A percentile compares a stretch with the other conserved stretches of the same genome.
Evolutionary conservation across 2,329 filamentous ascomycete genomes (phyloP).

Genomic region (Pseudogymnoascus sp.): DNA sequence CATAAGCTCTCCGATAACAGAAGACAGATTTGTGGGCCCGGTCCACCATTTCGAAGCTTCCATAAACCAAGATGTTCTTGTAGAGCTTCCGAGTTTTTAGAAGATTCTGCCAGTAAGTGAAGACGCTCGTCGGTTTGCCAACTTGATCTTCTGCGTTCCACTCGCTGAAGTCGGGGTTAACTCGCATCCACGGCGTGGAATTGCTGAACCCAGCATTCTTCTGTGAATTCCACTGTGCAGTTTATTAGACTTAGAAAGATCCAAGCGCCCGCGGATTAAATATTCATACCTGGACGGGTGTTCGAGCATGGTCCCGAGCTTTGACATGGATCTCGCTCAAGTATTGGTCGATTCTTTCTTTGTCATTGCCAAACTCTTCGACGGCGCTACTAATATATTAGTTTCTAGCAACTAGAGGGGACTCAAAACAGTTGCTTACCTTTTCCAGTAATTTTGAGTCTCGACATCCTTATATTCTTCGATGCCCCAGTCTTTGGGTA

Average conservation of each 20-base stretch:
- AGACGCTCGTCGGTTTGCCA: conserved; percentile 42
- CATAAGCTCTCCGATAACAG: conserved; percentile 41
- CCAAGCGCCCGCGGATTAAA: conserved; percentile 8
- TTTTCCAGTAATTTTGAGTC: conserved; percentile 43
- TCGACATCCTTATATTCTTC: conserved; percentile 65
- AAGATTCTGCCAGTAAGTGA: conserved; percentile 54
- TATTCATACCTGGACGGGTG: conserved; percentile 44
- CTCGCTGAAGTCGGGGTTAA: conserved; percentile 54
- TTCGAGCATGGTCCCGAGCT: conserved; percentile 62
- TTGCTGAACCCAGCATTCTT: conserved; percentile 59
- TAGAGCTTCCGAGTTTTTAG: conserved; percentile 53
- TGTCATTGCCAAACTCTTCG: conserved; percentile 29
- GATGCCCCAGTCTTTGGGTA: conserved; percentile 50
- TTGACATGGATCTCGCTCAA: conserved; percentile 48
- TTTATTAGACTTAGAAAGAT: not conserved
- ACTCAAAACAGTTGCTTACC: conserved; percentile 14
- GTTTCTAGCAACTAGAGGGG: conserved; percentile 20
- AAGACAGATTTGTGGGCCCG: conserved; percentile 49
- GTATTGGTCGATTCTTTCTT: conserved; percentile 32
- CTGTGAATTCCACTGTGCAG: conserved; percentile 53
- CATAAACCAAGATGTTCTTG: conserved; percentile 60
- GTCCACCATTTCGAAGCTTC: conserved; percentile 49
- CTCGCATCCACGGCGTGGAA: conserved; percentile 61
- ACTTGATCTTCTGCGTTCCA: conserved; percentile 56
- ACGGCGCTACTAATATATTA: conserved; percentile 24